Evolutionary conservation across 192 early-diverging fungal genomes (phyloP), one percentile per base, ranked within the genome.

Genomic region (Backusella circina): DNA sequence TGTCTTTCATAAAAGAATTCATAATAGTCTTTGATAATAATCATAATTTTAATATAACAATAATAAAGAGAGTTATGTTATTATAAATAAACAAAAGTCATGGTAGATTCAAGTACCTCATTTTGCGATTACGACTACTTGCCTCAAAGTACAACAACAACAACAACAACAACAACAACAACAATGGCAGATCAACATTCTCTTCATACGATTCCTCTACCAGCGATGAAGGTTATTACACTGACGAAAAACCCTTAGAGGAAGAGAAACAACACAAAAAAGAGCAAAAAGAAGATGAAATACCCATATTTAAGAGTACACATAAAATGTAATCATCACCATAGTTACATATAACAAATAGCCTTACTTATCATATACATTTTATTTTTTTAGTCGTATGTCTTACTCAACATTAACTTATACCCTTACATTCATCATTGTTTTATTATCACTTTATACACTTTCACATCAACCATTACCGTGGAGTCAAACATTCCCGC

Each of bases 321-420:
- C 71, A 51, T 16, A 74, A 41, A 57, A 81, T 81, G 79, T 81
- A 77, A 81, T 72, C 13, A 28, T 9, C 16, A n/a, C n/a, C n/a
- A 54, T 15, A 18, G 2, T 41, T 15, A 18, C 13, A 41, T 41
- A 18, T 16, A 41, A 41, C 39, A 41, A 41, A 30, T 72, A 38
- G 13, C 3, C n/a, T 65, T 23, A 41, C 28, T 57, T 54, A 44
- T 41, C 13, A 41, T 41, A 4, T 15, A 15, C n/a, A n/a, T 41
- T 16, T 41, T 41, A 13, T 41, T 5, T 41, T 70, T 33, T 66
- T 72, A 82, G 81, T 37, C 77, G 74, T 18, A 78, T 83, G 15
- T 73, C 81, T 31, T 83, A 83, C 69, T 73, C 81, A 32, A 66
- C 75, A n/a, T 47, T 71, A n/a, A 83, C 81, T 50, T 83, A 83